A percentile compares a stretch with the other conserved stretches of the same genome.
These are phyloP conservation scores for Pichia rugopelliculosa DNA, from an alignment of 805 yeast genomes.

Conservation along the genomic window DNA sequence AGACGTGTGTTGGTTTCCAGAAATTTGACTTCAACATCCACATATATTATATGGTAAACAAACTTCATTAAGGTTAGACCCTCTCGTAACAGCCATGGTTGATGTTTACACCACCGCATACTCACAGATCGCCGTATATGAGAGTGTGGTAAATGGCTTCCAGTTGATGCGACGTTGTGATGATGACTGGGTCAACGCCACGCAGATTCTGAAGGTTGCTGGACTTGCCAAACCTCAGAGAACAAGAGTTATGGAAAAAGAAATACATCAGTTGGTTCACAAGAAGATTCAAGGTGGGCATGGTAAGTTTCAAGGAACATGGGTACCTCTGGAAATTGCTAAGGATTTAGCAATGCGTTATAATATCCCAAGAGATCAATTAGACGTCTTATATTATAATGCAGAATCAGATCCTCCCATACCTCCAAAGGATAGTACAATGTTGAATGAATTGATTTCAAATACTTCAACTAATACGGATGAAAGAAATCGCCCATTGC, in stretches of 20 bases:
- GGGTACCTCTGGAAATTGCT: constrained; percentile 71
- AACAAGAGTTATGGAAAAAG: constrained; percentile 68
- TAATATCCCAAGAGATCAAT: constrained; percentile 43
- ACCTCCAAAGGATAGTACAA: constrained; percentile 9
- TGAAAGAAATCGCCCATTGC: not conserved
- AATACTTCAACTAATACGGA: not conserved
- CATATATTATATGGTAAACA: too few species aligned
- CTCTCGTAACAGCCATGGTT: constrained; percentile 5
- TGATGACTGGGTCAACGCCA: constrained; percentile 92
- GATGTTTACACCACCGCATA: constrained; percentile 38
- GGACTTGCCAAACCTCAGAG: constrained; percentile 73
- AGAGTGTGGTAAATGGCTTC: constrained; percentile 60
- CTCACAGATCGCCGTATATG: constrained; percentile 47
- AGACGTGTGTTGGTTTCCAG: not conserved
- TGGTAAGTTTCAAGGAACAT: constrained; percentile 80
- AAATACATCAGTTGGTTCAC: constrained; percentile 57
- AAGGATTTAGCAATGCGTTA: constrained; percentile 46
- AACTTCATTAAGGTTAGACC: too few species aligned
- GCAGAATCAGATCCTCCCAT: constrained; percentile 41
- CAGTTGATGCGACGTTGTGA: constrained; percentile 83
- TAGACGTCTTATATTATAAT: constrained; percentile 47
- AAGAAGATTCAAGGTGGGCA: constrained; percentile 83
- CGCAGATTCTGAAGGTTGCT: constrained; percentile 74
- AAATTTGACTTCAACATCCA: not conserved
- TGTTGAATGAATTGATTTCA: constrained; percentile 13